Conservation (phyloP, 306 rosid genomes). For the Trichosanthes cucumerina region DNA sequence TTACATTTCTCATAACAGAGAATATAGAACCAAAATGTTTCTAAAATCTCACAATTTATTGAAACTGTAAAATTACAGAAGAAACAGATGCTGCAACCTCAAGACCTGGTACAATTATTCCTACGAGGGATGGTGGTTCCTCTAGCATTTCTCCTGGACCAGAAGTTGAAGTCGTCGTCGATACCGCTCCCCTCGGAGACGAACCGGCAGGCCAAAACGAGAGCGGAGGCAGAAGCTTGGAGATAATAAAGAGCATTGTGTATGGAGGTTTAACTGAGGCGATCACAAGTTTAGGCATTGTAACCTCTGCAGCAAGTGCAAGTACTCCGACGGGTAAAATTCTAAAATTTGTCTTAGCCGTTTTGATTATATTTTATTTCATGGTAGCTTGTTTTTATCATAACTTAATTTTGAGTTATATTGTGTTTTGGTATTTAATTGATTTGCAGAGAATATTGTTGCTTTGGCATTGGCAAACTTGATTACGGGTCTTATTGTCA, state of each 20-base stretch:
- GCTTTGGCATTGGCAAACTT: conserved; percentile 69
- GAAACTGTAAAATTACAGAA: neutral
- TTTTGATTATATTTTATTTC: neutral
- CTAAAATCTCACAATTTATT: neutral
- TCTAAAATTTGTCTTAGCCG: too few species aligned
- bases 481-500: conserved; percentile 59
- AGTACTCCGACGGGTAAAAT: neutral
- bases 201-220: neutral
- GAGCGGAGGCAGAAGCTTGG: neutral
- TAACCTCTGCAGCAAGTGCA: conserved; percentile 5
- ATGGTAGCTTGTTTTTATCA: too few species aligned
- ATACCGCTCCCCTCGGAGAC: neutral
- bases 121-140: neutral
- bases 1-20: too few species aligned
- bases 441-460: conserved; percentile 51
- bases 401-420: too few species aligned
- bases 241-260: conserved; percentile 3
- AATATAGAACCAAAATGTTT: neutral
- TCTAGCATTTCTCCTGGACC: neutral
- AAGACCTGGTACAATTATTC: too few species aligned
- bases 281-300: conserved; percentile 6
- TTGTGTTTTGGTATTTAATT: neutral
- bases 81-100: too few species aligned
- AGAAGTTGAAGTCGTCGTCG: neutral
- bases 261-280: conserved; percentile 6